Evolutionary conservation across 1,284 basidiomycete species (phyloP).

Genomic region (Grifola frondosa): DNA sequence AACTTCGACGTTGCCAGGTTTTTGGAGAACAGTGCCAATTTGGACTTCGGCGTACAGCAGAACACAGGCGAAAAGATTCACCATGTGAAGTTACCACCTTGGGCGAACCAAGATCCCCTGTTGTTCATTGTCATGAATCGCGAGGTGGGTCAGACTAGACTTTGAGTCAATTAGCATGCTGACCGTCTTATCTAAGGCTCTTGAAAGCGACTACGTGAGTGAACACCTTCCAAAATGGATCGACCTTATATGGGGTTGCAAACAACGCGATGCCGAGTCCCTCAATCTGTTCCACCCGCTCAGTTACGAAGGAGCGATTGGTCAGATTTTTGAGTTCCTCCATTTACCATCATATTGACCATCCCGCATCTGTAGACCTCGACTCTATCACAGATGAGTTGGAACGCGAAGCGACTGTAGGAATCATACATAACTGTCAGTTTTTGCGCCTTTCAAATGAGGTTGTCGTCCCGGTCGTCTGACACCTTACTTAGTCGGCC

Average conservation of each 20-base stretch:
- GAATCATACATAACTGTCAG: slow-evolving; percentile 93
- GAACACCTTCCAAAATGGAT: slow-evolving; percentile 89
- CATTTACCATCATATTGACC: not conserved
- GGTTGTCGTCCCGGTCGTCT: no score
- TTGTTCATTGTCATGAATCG: slow-evolving; percentile 85
- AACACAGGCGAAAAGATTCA: slow-evolving; percentile 82
- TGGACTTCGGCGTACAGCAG: slow-evolving; percentile 86
- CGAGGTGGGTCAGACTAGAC: slow-evolving; percentile 43
- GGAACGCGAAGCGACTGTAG: slow-evolving; percentile 89
- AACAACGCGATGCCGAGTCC: slow-evolving; percentile 78
- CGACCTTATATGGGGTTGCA: slow-evolving; percentile 87
- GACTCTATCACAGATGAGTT: slow-evolving; percentile 83
- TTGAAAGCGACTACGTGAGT: slow-evolving; percentile 90
- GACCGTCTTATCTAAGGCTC: slow-evolving; percentile 58
- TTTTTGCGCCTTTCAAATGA: slow-evolving; percentile 14
- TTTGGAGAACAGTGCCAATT: slow-evolving; percentile 68
- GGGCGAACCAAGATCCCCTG: slow-evolving; percentile 85
- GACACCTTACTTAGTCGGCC: slow-evolving; percentile 61
- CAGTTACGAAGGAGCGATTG: slow-evolving; percentile 91
- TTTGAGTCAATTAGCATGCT: not conserved
- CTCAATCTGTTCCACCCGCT: slow-evolving; percentile 93
- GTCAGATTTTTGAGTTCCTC: slow-evolving; percentile 36
- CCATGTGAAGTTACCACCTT: slow-evolving; percentile 87
- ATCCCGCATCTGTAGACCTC: slow-evolving; percentile 72
- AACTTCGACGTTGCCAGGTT: slow-evolving; percentile 45